Conservation (phyloP, 176 grass and related monocot genomes). For the Aegilops speltoides region DNA sequence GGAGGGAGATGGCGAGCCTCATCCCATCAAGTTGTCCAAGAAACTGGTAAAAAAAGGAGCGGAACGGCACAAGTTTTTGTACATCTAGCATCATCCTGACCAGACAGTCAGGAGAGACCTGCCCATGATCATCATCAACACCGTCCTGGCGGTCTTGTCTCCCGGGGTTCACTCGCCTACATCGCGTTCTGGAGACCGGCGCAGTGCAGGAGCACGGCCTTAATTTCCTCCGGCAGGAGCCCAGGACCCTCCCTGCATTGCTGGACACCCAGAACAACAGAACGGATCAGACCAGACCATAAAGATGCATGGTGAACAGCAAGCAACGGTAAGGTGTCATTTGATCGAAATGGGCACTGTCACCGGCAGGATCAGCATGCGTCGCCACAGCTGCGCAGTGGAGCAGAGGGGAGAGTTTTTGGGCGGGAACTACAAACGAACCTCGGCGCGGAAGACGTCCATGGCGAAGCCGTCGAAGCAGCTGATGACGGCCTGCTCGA, state of each 20-base stretch:
- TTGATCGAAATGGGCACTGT: not conserved
- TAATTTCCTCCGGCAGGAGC: slow-evolving; percentile 72
- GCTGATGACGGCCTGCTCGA: slow-evolving; percentile 74
- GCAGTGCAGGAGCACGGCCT: slow-evolving; percentile 64
- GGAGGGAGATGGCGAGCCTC: slow-evolving; percentile 39
- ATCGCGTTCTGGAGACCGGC: slow-evolving; percentile 51
- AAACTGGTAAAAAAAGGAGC: not conserved
- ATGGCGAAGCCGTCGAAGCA: slow-evolving; percentile 75
- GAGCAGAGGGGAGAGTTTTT: not conserved
- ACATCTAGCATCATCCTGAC: not conserved
- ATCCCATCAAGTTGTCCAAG: slow-evolving; percentile 18
- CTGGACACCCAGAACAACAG: slow-evolving; percentile 32
- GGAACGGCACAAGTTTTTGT: not conserved
- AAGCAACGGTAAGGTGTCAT: not conserved
- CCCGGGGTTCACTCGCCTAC: not conserved
- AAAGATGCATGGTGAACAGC: not conserved
- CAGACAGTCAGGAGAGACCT: not conserved
- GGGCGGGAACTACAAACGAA: not conserved
- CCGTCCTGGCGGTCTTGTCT: not conserved
- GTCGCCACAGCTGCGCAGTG: not conserved
- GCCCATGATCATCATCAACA: not conserved
- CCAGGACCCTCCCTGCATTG: slow-evolving; percentile 59
- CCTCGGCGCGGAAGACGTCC: slow-evolving; percentile 82
- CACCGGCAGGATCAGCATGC: not conserved
- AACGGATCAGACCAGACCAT: slow-evolving; percentile 3